phyloP scores from a whole-genome alignment of 2,329 filamentous ascomycete genomes.

The Massarina eburnea region DNA sequence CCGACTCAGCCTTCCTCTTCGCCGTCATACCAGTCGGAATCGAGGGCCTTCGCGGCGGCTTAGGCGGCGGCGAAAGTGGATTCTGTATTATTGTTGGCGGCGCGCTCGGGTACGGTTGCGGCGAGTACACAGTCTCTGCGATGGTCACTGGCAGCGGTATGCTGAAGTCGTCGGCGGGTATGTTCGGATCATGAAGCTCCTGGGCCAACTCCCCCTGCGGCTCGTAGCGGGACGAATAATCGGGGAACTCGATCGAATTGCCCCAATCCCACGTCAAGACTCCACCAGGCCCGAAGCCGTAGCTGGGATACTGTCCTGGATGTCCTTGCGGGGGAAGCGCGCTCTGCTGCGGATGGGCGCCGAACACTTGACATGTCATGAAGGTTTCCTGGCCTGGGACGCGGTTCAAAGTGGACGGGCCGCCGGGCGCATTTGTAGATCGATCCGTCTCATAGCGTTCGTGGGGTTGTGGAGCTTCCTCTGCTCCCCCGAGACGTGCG shows the following conservation, averaged over 20 bases:
- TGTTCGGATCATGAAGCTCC: slow-evolving; percentile 35
- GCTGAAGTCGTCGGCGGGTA: slow-evolving; percentile 36
- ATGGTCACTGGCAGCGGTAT: slow-evolving; percentile 35
- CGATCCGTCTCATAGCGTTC: slow-evolving; percentile 29
- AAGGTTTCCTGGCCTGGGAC: slow-evolving; percentile 17
- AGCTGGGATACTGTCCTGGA: slow-evolving; percentile 19
- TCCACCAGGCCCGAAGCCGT: slow-evolving; percentile 26
- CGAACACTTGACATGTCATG: slow-evolving; percentile 21
- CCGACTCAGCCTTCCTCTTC: slow-evolving; percentile 41
- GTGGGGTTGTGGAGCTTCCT: slow-evolving; percentile 20
- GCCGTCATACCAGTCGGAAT: slow-evolving; percentile 30
- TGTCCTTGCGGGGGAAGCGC: slow-evolving; percentile 14
- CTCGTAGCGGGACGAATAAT: slow-evolving; percentile 44
- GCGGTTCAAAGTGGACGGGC: slow-evolving; percentile 18
- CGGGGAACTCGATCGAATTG: slow-evolving; percentile 35
- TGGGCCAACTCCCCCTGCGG: slow-evolving; percentile 50
- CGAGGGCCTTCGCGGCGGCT: slow-evolving; percentile 19
- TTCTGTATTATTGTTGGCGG: slow-evolving; percentile 21
- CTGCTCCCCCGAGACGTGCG: slow-evolving; percentile 16
- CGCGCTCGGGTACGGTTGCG: slow-evolving; percentile 17
- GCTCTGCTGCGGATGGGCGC: slow-evolving; percentile 13
- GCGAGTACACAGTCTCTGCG: slow-evolving; percentile 18
- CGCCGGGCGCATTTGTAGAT: slow-evolving; percentile 21
- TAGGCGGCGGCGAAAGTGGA: slow-evolving; percentile 28
- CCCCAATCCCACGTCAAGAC: slow-evolving; percentile 44